Evolutionary conservation across 108 stramenopile species (phyloP).

Genomic region (Fistulifera solaris): DNA sequence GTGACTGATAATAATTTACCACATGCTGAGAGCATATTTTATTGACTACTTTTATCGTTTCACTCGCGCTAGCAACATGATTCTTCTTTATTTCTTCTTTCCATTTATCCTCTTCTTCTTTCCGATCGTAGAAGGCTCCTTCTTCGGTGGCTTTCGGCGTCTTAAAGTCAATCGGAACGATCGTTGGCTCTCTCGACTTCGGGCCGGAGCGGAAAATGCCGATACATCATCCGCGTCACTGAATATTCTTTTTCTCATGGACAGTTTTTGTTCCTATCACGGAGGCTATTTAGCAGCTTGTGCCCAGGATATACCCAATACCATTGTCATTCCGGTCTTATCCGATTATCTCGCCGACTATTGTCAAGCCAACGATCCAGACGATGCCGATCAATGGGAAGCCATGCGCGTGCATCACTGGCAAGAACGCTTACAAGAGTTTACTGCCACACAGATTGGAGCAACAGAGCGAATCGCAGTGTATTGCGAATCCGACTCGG

Average conservation of each 20-base stretch:
- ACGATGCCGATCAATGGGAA: constrained; percentile 24
- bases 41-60: too few relatives aligned
- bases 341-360: constrained; percentile 54
- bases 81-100: too few relatives aligned
- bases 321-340: constrained; percentile 45
- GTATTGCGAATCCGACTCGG: constrained; percentile 72
- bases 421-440: constrained; percentile 28
- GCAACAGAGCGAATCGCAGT: too few relatives aligned
- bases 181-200: background rate
- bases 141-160: too few relatives aligned
- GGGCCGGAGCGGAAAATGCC: background rate
- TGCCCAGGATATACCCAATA: constrained; percentile 44
- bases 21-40: too few relatives aligned
- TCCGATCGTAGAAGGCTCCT: too few relatives aligned
- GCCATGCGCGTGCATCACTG: constrained; percentile 32
- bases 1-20: too few relatives aligned
- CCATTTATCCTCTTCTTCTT: too few relatives aligned
- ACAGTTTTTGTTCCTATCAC: constrained; percentile 70
- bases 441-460: too few relatives aligned
- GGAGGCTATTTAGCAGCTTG: constrained; percentile 48
- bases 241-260: constrained; percentile 52
- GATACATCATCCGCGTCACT: background rate
- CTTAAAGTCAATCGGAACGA: too few relatives aligned
- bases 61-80: too few relatives aligned
- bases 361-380: constrained; percentile 33